These are phyloP conservation scores for Aurifilum marmelostoma DNA, from an alignment of 2,329 filamentous ascomycete genomes.

Conservation along the genomic window DNA sequence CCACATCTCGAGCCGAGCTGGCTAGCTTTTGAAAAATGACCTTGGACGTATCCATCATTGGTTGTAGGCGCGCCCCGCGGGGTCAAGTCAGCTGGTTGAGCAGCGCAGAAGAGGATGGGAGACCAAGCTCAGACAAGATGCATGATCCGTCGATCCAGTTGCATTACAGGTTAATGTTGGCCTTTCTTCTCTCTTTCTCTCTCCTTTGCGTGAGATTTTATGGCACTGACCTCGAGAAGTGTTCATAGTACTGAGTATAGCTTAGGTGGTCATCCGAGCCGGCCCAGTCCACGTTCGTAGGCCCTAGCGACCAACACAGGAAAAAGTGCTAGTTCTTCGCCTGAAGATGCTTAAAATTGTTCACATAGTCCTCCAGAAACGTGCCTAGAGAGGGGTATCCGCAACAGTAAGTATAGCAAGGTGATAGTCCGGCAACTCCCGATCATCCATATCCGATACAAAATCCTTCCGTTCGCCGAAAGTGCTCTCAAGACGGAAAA, in stretches of 20 bases:
- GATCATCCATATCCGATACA: not conserved
- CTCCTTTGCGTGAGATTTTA: not conserved
- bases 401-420: not conserved
- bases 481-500: not conserved
- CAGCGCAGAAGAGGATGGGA: not conserved
- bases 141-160: not conserved
- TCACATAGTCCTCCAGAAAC: not conserved
- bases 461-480: not conserved
- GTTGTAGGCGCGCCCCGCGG: too few species aligned
- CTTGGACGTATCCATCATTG: not conserved
- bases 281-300: not conserved
- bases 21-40: too few species aligned
- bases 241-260: not conserved
- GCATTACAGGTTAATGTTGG: not conserved
- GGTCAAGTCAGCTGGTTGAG: not conserved
- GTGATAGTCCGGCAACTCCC: not conserved
- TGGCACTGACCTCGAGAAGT: too few species aligned
- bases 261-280: not conserved
- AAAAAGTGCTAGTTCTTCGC: not conserved
- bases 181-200: not conserved
- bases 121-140: not conserved
- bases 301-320: not conserved
- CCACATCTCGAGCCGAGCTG: too few species aligned
- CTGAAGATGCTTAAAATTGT: not conserved
- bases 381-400: not conserved